Evolutionary conservation across 2,329 filamentous ascomycete species (phyloP), one percentile per base, ranked within the genome.

Genomic region (Coleophoma eucalyptorum): DNA sequence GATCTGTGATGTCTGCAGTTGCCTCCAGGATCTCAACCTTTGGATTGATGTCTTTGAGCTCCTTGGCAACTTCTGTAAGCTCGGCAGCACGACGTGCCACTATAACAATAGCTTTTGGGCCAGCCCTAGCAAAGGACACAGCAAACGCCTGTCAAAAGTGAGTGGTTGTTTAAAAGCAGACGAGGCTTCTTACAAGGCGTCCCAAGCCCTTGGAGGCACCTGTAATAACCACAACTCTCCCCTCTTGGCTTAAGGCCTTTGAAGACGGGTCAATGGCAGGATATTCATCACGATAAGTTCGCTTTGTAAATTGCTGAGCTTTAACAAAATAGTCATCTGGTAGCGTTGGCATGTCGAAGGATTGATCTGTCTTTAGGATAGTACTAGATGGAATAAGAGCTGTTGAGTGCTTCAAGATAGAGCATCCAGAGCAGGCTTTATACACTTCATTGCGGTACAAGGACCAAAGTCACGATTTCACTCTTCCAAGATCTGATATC

Each of bases 171-270:
- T 43, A 7, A 10, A 43, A 43, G n/a, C 7, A 43, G 18, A 43
- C 26, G 15, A 4, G 15, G n/a, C 26, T 43, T 4, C 16, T 26
- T 43, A 43, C 42, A 4, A 20, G 19, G 7, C 60, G 55, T 19
- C 65, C 66, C 19, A 69, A 62, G 40, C 67, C 66, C 21, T 62
- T 58, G 26, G 59, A 60, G 15, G 64, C 61, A 48, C 65, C 65
- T 15, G 67, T 68, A 53, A 69, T 64, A 7, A 68, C 54, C 50
- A 65, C 65, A 12, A 60, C 55, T 42, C 62, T 60, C 32, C 50
- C 50, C 11, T 19, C 26, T 18, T 31, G 31, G 2, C 16, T 34
- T 16, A 37, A 46, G 15, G 31, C 26, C n/a, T 26, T 19, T 6
- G 26, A 19, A n/a, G 53, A 44, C 7, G 63, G 64, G 4, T 55